Conservation (phyloP, 208 protist species). For the Eutreptiella sp. region DNA sequence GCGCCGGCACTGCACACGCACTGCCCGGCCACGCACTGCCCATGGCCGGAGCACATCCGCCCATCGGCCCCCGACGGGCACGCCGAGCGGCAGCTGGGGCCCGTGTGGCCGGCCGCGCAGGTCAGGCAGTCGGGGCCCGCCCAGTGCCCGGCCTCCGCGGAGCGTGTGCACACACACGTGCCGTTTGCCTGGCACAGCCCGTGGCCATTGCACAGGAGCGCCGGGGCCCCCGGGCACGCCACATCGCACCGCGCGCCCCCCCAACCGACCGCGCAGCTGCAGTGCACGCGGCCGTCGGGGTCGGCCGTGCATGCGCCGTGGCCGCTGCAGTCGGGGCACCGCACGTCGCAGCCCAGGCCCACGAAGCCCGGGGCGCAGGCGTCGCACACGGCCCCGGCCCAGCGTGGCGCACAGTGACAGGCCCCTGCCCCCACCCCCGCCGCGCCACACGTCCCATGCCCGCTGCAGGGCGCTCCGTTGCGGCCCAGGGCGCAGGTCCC, state of each 20-base stretch:
- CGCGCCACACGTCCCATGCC: conserved; percentile 13
- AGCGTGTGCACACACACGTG: not conserved
- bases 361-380: too few species aligned
- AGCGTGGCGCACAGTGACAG: too few species aligned
- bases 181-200: conserved; percentile 3
- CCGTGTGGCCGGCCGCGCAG: conserved; percentile 16
- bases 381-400: too few species aligned
- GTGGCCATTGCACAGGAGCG: not conserved
- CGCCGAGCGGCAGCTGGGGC: not conserved
- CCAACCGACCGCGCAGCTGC: conserved; percentile 3
- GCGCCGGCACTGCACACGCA: not conserved
- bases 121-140: not conserved
- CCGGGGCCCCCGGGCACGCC: conserved; percentile 7
- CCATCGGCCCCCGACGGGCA: not conserved
- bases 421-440: not conserved
- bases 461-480: too few species aligned
- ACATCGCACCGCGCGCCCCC: conserved; percentile 14
- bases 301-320: too few species aligned
- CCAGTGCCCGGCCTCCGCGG: not conserved
- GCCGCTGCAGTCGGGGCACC: too few species aligned
- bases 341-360: too few species aligned
- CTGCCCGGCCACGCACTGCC: not conserved
- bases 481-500: too few species aligned
- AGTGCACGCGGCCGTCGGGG: too few species aligned
- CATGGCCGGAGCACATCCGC: not conserved